Evolutionary conservation across 192 early-diverging fungal genomes (phyloP).

Genomic region (Piromyces sp.): DNA sequence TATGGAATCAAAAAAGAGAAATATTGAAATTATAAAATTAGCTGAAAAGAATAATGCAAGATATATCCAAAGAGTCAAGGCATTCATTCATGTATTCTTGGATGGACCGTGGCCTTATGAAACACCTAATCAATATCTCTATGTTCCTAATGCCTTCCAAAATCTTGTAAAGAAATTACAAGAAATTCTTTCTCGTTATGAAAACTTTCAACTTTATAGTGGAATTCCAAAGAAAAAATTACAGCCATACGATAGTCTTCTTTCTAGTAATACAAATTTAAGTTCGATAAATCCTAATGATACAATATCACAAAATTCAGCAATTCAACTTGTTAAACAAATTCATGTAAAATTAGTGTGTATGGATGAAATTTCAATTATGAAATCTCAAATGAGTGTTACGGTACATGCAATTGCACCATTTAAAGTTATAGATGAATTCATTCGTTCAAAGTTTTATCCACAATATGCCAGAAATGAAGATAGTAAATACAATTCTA

Average conservation of each 20-base stretch:
- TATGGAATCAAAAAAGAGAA: neutral
- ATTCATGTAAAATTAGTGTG: constrained; percentile 46
- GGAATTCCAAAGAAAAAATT: constrained; percentile 6
- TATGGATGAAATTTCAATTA: constrained; percentile 21
- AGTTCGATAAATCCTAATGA: constrained; percentile 5
- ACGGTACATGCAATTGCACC: constrained; percentile 75
- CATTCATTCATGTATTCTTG: constrained; percentile 39
- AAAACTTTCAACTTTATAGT: constrained; percentile 44
- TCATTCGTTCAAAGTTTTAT: constrained; percentile 18
- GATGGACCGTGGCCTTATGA: constrained; percentile 19
- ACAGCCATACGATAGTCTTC: constrained; percentile 1
- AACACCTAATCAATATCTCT: neutral
- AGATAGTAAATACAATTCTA: neutral
- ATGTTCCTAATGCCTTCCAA: constrained; percentile 26
- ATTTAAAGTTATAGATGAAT: constrained; percentile 59
- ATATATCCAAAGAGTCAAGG: neutral
- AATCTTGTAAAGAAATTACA: constrained; percentile 48
- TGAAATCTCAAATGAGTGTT: constrained; percentile 37
- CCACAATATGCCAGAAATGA: neutral
- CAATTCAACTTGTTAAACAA: constrained; percentile 60
- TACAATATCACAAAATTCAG: constrained; percentile 16
- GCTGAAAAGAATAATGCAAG: neutral
- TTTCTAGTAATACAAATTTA: neutral
- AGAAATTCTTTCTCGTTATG: constrained; percentile 45
- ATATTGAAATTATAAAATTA: neutral